Conservation (phyloP, 2,329 filamentous ascomycete genomes). For the Colletotrichum tabaci region DNA sequence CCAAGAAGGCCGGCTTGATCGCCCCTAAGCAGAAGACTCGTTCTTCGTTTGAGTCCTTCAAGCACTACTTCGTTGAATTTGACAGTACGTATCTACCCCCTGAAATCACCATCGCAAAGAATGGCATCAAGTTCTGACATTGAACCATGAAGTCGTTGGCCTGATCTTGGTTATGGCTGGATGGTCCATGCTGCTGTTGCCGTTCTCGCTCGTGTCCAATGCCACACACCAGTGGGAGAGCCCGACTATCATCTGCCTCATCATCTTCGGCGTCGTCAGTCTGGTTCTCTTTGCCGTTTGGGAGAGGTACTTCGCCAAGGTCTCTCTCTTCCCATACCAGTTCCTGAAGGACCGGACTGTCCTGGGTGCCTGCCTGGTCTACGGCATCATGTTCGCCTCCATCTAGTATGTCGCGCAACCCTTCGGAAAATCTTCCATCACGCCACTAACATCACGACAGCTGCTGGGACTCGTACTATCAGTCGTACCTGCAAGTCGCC, state of each 20-base stretch:
- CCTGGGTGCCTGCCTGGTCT: conserved; percentile 60
- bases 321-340: conserved; percentile 70
- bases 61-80: conserved; percentile 71
- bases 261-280: conserved; percentile 65
- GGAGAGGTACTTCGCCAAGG: conserved; percentile 70
- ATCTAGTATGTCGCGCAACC: conserved; percentile 54
- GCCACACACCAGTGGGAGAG: conserved; percentile 55
- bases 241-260: conserved; percentile 61
- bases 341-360: conserved; percentile 66
- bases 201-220: conserved; percentile 58
- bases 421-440: too few relatives aligned
- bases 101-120: not conserved
- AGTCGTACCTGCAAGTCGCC: conserved; percentile 66
- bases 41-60: conserved; percentile 61
- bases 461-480: conserved; percentile 64
- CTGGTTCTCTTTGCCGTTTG: conserved; percentile 67
- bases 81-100: conserved; percentile 60
- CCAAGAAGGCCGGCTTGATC: conserved; percentile 63
- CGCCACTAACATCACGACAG: conserved; percentile 37
- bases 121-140: conserved; percentile 11
- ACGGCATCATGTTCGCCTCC: conserved; percentile 58
- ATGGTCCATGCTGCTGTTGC: conserved; percentile 67
- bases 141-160: conserved; percentile 56
- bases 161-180: conserved; percentile 66
- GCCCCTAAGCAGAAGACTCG: conserved; percentile 60